These are phyloP conservation scores for Sporobolus alterniflorus DNA, from an alignment of 202 grass and related monocot species.

Conservation along the genomic window DNA sequence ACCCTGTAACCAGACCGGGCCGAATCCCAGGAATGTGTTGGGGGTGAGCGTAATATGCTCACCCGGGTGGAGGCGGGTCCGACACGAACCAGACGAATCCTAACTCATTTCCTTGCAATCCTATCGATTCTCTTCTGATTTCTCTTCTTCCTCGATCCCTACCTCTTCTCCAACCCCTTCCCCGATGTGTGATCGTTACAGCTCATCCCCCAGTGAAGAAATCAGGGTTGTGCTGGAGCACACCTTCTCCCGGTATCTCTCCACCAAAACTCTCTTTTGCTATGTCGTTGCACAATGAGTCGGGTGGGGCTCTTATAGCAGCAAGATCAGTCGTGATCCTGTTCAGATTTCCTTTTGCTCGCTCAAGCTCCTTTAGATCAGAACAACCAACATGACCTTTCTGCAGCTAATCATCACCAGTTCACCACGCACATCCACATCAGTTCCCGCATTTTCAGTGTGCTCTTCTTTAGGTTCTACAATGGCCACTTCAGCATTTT, in stretches of 20 bases:
- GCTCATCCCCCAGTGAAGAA: slow-evolving; percentile 59
- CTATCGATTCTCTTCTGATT: too few species aligned
- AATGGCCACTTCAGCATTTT: not conserved
- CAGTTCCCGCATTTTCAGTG: not conserved
- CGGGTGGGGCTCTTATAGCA: slow-evolving; percentile 45
- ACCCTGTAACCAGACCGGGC: too few species aligned
- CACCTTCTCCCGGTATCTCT: slow-evolving; percentile 55
- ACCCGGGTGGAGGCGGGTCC: too few species aligned
- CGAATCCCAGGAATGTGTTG: too few species aligned
- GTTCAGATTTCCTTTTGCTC: slow-evolving; percentile 64
- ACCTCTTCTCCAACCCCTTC: too few species aligned
- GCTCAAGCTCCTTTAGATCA: slow-evolving; percentile 64
- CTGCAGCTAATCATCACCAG: not conserved
- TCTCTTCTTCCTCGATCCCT: too few species aligned
- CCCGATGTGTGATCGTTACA: too few species aligned
- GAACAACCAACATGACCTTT: slow-evolving; percentile 23
- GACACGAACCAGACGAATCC: too few species aligned
- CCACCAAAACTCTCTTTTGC: slow-evolving; percentile 49
- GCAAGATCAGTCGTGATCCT: slow-evolving; percentile 62
- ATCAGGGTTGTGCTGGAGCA: slow-evolving; percentile 37
- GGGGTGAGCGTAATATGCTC: too few species aligned
- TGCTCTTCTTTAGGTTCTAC: not conserved
- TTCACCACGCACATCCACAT: not conserved
- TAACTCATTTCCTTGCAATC: too few species aligned
- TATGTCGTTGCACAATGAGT: slow-evolving; percentile 52